Conservation (phyloP, 2,329 filamentous ascomycete species). For the Dothistroma septosporum region DNA sequence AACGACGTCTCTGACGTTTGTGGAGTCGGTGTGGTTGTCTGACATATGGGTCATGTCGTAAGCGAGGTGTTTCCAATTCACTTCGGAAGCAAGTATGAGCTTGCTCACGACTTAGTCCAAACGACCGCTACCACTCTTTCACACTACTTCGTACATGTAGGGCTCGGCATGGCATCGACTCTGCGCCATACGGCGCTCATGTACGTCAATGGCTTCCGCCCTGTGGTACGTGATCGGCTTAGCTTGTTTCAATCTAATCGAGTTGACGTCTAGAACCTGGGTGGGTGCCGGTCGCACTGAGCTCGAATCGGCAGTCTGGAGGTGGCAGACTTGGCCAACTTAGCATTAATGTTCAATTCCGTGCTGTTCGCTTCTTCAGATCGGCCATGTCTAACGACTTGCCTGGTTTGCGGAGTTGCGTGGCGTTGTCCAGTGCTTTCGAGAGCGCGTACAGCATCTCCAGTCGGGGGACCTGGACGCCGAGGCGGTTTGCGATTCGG, state of each 20-base stretch:
- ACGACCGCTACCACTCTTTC: background rate
- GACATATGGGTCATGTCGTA: background rate
- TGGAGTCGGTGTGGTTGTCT: background rate
- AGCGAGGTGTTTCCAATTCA: background rate
- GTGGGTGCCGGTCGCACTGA: background rate
- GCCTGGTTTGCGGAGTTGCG: slow-evolving; percentile 26
- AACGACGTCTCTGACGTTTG: background rate
- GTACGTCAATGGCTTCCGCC: background rate
- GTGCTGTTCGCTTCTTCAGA: background rate
- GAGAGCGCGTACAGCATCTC: slow-evolving; percentile 45
- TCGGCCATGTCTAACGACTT: slow-evolving; percentile 22
- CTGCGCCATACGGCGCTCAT: background rate
- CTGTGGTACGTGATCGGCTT: background rate
- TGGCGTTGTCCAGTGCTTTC: slow-evolving; percentile 40
- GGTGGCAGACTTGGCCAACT: background rate
- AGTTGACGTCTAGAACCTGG: background rate
- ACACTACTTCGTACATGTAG: background rate
- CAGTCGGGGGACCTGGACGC: slow-evolving; percentile 41
- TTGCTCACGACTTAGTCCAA: background rate
- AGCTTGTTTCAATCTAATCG: background rate
- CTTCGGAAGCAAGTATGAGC: background rate
- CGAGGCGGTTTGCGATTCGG: slow-evolving; percentile 39
- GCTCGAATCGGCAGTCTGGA: background rate
- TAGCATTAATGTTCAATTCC: background rate
- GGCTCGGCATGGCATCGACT: background rate